These are phyloP conservation scores for Lactarius pseudohatsudake DNA, from an alignment of 768 basidiomycete genomes.

Conservation along the genomic window DNA sequence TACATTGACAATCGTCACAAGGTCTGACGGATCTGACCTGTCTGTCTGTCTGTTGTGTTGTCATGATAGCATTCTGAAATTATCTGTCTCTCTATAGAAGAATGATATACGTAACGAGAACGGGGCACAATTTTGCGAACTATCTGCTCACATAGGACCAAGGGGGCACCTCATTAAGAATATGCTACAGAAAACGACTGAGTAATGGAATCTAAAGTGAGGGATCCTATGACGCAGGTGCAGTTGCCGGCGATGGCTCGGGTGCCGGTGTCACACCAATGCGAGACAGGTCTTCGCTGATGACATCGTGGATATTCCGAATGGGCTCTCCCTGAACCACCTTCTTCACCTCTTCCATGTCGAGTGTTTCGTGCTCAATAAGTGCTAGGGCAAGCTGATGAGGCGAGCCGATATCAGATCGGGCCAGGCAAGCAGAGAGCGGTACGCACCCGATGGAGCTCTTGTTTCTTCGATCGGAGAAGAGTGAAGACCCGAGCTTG, in stretches of 20 bases:
- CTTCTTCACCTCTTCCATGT: slow-evolving; percentile 79
- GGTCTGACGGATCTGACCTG: background rate
- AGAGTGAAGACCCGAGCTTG: slow-evolving; percentile 65
- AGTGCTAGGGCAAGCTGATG: slow-evolving; percentile 84
- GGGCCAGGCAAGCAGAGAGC: background rate
- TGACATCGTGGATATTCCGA: slow-evolving; percentile 63
- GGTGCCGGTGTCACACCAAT: slow-evolving; percentile 5
- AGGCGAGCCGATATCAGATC: background rate
- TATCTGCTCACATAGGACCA: background rate
- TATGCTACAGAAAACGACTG: slow-evolving; percentile 12
- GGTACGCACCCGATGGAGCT: slow-evolving; percentile 67
- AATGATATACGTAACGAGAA: background rate
- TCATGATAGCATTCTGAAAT: background rate
- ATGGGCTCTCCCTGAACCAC: slow-evolving; percentile 84
- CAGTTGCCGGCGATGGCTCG: slow-evolving; percentile 15
- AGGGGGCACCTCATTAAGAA: background rate
- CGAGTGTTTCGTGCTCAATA: slow-evolving; percentile 93
- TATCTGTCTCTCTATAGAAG: background rate
- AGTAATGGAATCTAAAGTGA: slow-evolving; percentile 14
- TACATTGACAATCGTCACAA: background rate
- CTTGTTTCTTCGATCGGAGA: slow-evolving; percentile 64
- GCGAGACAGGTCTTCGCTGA: slow-evolving; percentile 51
- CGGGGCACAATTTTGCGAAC: background rate
- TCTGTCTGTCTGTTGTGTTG: background rate
- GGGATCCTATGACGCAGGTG: slow-evolving; percentile 14